These are phyloP conservation scores for Coemansia sp. DNA, from an alignment of 192 early-diverging fungal genomes.

Conservation along the genomic window DNA sequence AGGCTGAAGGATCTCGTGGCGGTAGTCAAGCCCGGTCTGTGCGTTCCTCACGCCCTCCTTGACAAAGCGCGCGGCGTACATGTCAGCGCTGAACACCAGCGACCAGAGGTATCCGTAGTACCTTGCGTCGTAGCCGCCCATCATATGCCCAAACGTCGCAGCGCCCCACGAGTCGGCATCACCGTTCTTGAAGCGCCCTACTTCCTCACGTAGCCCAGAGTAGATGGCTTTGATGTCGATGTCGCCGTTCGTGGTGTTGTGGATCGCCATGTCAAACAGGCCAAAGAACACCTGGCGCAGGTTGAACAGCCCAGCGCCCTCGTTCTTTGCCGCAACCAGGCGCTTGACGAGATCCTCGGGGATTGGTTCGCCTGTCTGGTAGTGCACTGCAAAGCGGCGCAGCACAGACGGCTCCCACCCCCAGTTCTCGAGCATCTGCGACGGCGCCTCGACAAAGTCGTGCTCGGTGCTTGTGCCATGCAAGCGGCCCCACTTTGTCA, in stretches of 20 bases:
- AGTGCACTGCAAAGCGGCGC: constrained; percentile 64
- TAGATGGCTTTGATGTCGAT: constrained; percentile 48
- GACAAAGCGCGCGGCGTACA: constrained; percentile 72
- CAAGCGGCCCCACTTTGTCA: constrained; percentile 72
- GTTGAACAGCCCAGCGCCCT: constrained; percentile 69
- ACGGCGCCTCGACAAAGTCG: constrained; percentile 90
- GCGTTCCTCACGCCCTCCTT: constrained; percentile 56
- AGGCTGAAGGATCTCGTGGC: constrained; percentile 24
- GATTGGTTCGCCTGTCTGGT: constrained; percentile 68
- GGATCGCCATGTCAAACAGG: constrained; percentile 73
- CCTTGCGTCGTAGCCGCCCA: constrained; percentile 72
- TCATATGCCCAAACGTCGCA: constrained; percentile 67
- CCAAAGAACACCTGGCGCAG: constrained; percentile 80
- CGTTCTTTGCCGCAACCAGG: constrained; percentile 73
- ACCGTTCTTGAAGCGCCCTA: constrained; percentile 46
- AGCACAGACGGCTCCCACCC: constrained; percentile 65
- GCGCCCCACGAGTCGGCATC: constrained; percentile 54
- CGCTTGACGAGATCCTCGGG: constrained; percentile 69
- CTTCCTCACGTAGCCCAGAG: constrained; percentile 46
- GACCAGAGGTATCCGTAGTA: constrained; percentile 83
- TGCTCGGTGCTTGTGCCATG: constrained; percentile 75
- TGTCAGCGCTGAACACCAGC: constrained; percentile 79
- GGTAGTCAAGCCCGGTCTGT: constrained; percentile 26
- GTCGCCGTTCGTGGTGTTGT: constrained; percentile 58
- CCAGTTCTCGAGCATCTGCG: constrained; percentile 91